These are phyloP conservation scores for Rhinocladiella mackenziei DNA, from an alignment of 2,329 filamentous ascomycete species.

Conservation along the genomic window DNA sequence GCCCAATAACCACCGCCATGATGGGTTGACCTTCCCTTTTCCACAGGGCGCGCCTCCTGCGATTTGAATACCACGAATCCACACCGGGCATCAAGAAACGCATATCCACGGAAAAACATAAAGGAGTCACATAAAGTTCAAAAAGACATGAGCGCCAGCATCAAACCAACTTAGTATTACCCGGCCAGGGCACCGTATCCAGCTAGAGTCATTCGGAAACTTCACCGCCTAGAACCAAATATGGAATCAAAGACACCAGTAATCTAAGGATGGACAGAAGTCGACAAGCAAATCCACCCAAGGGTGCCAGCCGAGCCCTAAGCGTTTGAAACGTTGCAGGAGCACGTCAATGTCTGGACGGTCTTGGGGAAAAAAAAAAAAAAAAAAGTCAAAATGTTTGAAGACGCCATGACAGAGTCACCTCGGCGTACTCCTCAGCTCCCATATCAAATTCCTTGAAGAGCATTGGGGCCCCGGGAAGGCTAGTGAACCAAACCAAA, in stretches of 20 bases:
- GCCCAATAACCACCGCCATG: no score
- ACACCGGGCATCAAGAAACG: no score
- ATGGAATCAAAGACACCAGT: neutral
- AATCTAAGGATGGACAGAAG: neutral
- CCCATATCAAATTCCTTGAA: neutral
- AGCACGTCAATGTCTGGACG: constrained; percentile 8
- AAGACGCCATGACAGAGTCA: constrained; percentile 1
- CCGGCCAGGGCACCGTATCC: neutral
- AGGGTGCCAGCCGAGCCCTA: neutral
- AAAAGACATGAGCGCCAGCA: no score
- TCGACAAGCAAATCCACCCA: neutral
- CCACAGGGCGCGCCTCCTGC: no score
- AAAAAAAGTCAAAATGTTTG: constrained; percentile 1
- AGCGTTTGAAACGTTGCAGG: neutral
- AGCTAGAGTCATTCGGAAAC: neutral
- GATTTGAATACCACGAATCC: no score
- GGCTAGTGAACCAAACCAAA: neutral
- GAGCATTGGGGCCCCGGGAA: neutral
- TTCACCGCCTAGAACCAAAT: neutral
- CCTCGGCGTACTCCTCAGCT: neutral
- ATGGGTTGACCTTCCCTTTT: no score
- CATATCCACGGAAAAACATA: no score
- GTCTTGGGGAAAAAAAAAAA: neutral
- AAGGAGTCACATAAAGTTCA: no score
- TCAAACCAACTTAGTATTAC: constrained; percentile 1